phyloP scores from a whole-genome alignment of 306 rosid species.

The Gynostemma pentaphyllum region DNA sequence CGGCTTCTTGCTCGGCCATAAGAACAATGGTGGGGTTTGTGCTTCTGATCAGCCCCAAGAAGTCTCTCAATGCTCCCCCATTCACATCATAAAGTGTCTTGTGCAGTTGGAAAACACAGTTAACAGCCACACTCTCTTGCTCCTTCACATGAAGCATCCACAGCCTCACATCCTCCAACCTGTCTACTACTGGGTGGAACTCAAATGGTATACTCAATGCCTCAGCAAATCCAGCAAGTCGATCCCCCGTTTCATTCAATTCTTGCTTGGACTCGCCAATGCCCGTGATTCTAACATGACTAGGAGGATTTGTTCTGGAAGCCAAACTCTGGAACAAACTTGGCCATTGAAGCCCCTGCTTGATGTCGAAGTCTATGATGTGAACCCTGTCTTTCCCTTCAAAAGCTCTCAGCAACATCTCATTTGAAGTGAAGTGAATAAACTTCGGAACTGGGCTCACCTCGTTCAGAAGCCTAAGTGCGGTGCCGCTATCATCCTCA shows the following conservation, averaged over 20 bases:
- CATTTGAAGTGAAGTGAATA: constrained; percentile 84
- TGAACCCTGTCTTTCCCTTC: constrained; percentile 97
- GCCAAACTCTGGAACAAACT: constrained; percentile 88
- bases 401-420: constrained; percentile 74
- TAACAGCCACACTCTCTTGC: constrained; percentile 72
- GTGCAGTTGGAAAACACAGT: constrained; percentile 77
- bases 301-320: constrained; percentile 67
- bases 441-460: constrained; percentile 79
- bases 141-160: constrained; percentile 99
- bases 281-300: constrained; percentile 83
- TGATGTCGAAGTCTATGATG: constrained; percentile 86
- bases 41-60: constrained; percentile 75
- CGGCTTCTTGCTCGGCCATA: constrained; percentile 81
- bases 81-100: constrained; percentile 53
- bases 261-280: constrained; percentile 91
- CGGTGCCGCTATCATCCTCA: constrained; percentile 59
- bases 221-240: constrained; percentile 75
- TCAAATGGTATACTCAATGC: constrained; percentile 77
- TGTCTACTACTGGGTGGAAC: constrained; percentile 89
- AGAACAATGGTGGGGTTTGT: constrained; percentile 51
- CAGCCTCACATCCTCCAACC: constrained; percentile 90
- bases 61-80: constrained; percentile 68
- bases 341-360: constrained; percentile 97
- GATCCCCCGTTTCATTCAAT: constrained; percentile 80
- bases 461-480: constrained; percentile 70